Evolutionary conservation across 192 early-diverging fungal species (phyloP).

Genomic region (Podila clonocystis): DNA sequence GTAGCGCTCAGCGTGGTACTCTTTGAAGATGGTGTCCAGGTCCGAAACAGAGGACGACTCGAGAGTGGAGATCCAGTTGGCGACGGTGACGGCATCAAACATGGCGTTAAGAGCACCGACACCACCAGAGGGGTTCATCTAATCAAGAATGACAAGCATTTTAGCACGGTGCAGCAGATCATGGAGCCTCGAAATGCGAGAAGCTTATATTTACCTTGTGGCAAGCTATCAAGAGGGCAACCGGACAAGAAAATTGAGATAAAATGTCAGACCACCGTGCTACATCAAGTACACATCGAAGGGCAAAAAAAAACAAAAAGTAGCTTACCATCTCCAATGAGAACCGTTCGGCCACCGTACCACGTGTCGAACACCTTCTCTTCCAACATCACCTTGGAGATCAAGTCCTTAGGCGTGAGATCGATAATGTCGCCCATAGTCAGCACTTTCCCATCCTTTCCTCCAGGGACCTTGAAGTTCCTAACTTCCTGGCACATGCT

Average conservation of each 20-base stretch:
- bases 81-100: not conserved
- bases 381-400: constrained; percentile 1
- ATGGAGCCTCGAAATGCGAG: no score
- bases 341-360: not conserved
- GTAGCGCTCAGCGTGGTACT: not conserved
- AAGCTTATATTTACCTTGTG: not conserved
- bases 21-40: not conserved
- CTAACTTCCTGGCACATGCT: not conserved
- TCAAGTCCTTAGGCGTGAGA: not conserved
- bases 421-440: constrained; percentile 3
- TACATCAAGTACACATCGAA: not conserved
- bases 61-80: constrained; percentile 2
- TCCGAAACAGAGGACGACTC: not conserved
- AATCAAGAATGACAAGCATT: not conserved
- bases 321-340: constrained; percentile 4
- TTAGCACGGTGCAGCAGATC: no score
- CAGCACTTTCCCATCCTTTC: not conserved
- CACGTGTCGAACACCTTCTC: constrained; percentile 3
- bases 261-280: no score
- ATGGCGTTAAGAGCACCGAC: not conserved
- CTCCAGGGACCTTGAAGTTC: not conserved
- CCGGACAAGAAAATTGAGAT: no score
- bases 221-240: not conserved
- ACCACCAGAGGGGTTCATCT: not conserved
- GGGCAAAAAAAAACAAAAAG: not conserved